These are phyloP conservation scores for Solanum sejunctum DNA, from an alignment of 257 asterid species.

Conservation along the genomic window DNA sequence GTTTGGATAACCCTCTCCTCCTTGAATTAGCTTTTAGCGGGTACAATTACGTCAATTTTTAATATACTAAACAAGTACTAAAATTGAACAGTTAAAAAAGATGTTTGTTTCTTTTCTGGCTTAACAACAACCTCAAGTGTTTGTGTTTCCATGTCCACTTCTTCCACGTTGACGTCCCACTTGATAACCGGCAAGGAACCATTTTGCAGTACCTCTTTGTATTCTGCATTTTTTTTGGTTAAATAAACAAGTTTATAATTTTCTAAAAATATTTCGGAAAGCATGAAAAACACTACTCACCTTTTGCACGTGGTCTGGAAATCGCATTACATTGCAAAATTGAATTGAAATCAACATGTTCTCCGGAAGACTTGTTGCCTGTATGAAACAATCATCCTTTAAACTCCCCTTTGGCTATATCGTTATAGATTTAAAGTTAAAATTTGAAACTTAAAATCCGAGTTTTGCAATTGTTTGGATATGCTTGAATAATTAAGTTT, in stretches of 20 bases:
- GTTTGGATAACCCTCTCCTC: too few relatives aligned
- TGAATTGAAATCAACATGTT: background rate
- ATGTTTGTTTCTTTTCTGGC: too few relatives aligned
- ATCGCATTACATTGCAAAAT: slow-evolving; percentile 30
- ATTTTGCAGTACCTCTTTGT: slow-evolving; percentile 30
- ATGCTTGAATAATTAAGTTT: background rate
- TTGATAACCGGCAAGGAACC: slow-evolving; percentile 30
- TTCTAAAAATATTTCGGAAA: background rate
- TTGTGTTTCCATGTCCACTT: slow-evolving; percentile 23
- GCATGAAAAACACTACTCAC: slow-evolving; percentile 1
- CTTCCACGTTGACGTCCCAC: slow-evolving; percentile 44
- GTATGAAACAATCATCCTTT: background rate
- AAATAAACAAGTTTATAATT: background rate
- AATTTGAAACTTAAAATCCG: background rate
- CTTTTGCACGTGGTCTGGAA: slow-evolving; percentile 38
- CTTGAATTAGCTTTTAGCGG: too few relatives aligned
- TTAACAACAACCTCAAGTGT: slow-evolving; percentile 9
- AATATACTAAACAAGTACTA: too few relatives aligned
- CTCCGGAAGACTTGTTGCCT: slow-evolving; percentile 18
- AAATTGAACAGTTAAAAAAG: too few relatives aligned
- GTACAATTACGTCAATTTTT: too few relatives aligned
- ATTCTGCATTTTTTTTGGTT: slow-evolving; percentile 17
- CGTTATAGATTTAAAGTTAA: too few relatives aligned
- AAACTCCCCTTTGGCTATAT: too few relatives aligned
- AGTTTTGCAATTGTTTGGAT: background rate